phyloP scores from a whole-genome alignment of 2,329 filamentous ascomycete genomes.

The Fusarium sp. region DNA sequence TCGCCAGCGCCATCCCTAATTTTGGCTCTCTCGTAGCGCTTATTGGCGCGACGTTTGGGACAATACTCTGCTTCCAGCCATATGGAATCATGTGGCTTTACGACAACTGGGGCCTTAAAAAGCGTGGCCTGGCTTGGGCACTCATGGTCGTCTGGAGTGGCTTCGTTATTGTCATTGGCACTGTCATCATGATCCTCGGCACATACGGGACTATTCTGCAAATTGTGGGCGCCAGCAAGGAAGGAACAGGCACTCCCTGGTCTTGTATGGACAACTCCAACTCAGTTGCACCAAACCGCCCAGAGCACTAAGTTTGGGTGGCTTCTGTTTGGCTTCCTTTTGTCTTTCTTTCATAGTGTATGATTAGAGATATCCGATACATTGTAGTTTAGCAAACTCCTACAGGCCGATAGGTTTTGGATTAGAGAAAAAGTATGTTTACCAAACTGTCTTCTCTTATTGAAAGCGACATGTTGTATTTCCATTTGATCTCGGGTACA shows the following conservation, averaged over 20 bases:
- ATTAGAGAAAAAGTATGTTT: background rate
- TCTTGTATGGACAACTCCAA: constrained; percentile 29
- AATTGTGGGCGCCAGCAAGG: background rate
- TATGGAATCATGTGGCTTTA: constrained; percentile 37
- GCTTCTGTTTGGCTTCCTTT: background rate
- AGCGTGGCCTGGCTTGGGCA: constrained; percentile 8
- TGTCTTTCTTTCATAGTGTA: background rate
- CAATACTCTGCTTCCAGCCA: constrained; percentile 38
- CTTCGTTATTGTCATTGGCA: constrained; percentile 24
- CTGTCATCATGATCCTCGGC: constrained; percentile 25
- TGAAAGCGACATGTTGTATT: background rate
- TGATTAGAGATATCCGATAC: constrained; percentile 10
- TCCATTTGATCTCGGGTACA: background rate
- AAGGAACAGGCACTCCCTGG: constrained; percentile 3
- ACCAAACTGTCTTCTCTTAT: background rate
- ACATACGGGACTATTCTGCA: constrained; percentile 30
- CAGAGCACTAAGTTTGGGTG: background rate
- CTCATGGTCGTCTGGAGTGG: constrained; percentile 17
- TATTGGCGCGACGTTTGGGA: constrained; percentile 33
- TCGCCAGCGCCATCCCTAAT: constrained; percentile 33
- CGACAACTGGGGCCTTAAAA: constrained; percentile 23
- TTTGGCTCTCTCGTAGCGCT: constrained; percentile 35
- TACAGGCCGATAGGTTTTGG: background rate
- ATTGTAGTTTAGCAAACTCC: background rate
- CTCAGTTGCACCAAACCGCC: background rate